A percentile compares a stretch with the other conserved stretches of the same genome.
phyloP scores from a whole-genome alignment of 345 rosid genomes.

The Bruguiera gymnorhiza region DNA sequence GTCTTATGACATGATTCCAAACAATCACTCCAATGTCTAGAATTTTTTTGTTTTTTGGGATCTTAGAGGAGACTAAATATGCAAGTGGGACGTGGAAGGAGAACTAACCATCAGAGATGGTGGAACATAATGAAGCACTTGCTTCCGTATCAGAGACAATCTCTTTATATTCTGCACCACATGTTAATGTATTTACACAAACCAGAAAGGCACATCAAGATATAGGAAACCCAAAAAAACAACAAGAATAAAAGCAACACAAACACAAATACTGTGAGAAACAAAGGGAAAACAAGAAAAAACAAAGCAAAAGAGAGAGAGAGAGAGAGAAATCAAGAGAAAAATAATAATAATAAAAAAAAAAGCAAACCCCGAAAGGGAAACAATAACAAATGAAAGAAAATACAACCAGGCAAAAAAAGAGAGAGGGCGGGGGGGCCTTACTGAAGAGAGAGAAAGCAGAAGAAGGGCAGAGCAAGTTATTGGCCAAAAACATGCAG shows the following conservation, averaged over 20 bases:
- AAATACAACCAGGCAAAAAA: slow-evolving; percentile 1
- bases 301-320: neutral
- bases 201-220: slow-evolving; percentile 7
- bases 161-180: slow-evolving; percentile 39
- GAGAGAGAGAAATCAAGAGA: neutral
- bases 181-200: slow-evolving; percentile 58
- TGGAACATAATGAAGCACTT: slow-evolving; percentile 45
- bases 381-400: neutral
- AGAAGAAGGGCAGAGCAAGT: slow-evolving; percentile 44
- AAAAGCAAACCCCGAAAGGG: neutral
- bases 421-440: slow-evolving; percentile 14
- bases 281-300: neutral
- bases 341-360: neutral
- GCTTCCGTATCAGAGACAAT: slow-evolving; percentile 25
- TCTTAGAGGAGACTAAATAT: neutral
- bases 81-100: neutral
- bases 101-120: slow-evolving; percentile 54
- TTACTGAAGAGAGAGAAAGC: slow-evolving; percentile 55
- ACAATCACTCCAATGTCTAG: neutral
- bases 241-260: neutral
- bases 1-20: no score
- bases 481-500: slow-evolving; percentile 51
- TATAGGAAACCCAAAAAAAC: neutral
- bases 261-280: neutral
- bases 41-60: neutral